phyloP scores from a whole-genome alignment of 176 grass and related monocot species.

The Ananas comosus region DNA sequence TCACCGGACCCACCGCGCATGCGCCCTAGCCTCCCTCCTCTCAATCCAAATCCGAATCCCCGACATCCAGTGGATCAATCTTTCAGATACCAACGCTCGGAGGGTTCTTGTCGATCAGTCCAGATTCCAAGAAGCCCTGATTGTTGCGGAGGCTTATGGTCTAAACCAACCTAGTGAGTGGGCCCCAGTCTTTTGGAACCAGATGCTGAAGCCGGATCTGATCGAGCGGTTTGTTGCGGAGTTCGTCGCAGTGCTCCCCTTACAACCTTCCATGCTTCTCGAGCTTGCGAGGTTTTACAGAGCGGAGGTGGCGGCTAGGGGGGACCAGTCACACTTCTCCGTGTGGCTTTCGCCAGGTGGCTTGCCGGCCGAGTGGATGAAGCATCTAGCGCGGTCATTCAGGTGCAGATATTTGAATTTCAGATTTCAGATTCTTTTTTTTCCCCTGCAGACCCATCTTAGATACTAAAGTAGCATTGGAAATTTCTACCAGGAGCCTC shows the following conservation, averaged over 20 bases:
- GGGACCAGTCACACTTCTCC: constrained; percentile 84
- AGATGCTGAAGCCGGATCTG: constrained; percentile 79
- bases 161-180: constrained; percentile 88
- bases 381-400: constrained; percentile 81
- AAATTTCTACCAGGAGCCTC: constrained; percentile 24
- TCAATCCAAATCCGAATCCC: constrained; percentile 92
- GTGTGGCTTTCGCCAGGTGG: constrained; percentile 88
- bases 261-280: constrained; percentile 70
- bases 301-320: constrained; percentile 77
- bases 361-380: constrained; percentile 89
- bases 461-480: too few relatives aligned
- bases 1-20: constrained; percentile 63
- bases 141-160: constrained; percentile 82
- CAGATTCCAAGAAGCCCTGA: constrained; percentile 88
- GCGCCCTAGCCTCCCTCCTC: constrained; percentile 65
- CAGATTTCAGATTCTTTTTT: too few relatives aligned
- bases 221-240: constrained; percentile 82
- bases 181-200: constrained; percentile 87
- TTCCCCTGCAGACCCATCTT: too few relatives aligned
- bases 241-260: constrained; percentile 70
- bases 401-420: constrained; percentile 1
- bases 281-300: constrained; percentile 89
- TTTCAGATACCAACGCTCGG: constrained; percentile 68
- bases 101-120: constrained; percentile 72
- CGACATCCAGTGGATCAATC: constrained; percentile 74